Evolutionary conservation across 192 early-diverging fungal genomes (phyloP).

Genomic region (Rhizophagus clarus): DNA sequence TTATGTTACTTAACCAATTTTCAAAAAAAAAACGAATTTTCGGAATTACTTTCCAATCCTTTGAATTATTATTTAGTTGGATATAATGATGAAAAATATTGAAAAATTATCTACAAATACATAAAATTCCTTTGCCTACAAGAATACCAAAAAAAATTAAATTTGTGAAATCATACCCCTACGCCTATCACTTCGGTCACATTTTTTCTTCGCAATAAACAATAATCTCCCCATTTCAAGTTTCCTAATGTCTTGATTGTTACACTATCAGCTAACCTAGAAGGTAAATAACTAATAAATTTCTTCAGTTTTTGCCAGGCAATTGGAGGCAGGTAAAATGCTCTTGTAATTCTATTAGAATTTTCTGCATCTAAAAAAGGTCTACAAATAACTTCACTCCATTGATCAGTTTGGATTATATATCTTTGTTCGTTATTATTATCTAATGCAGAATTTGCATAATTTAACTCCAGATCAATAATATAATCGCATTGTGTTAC

Average conservation of each 20-base stretch:
- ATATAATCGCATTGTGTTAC: conserved; percentile 63
- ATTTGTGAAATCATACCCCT: neutral
- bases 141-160: no score
- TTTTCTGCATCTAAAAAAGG: conserved; percentile 61
- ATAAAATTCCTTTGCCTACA: neutral
- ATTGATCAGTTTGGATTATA: conserved; percentile 45
- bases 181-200: neutral
- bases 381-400: conserved; percentile 56
- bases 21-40: neutral
- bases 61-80: neutral
- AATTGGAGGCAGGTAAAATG: conserved; percentile 49
- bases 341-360: conserved; percentile 43
- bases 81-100: neutral
- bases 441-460: conserved; percentile 12
- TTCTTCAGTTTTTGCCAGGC: neutral
- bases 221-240: conserved; percentile 60
- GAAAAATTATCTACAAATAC: neutral
- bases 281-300: neutral
- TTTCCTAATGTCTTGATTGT: conserved; percentile 27
- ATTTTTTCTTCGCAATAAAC: conserved; percentile 45
- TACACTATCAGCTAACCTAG: neutral
- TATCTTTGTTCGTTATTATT: conserved; percentile 47
- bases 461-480: conserved; percentile 57
- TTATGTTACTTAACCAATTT: neutral
- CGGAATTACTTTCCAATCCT: neutral